Percentiles rank a stretch among this genome's conserved stretches.
These are phyloP conservation scores for Starmera quercuum DNA, from an alignment of 805 yeast species.

Conservation along the genomic window DNA sequence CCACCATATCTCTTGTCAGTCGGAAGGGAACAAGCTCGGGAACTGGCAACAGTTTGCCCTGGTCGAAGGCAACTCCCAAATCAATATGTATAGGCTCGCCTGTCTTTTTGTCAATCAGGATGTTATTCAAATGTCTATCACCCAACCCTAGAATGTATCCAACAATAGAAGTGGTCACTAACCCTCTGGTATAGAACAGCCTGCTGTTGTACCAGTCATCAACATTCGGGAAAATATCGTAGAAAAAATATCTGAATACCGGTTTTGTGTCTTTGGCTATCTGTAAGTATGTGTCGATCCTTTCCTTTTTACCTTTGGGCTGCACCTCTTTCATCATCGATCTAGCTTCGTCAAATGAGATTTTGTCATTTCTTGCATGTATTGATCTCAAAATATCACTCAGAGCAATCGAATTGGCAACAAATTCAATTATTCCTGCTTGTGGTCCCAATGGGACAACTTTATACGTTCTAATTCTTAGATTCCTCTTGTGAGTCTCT, in stretches of 20 bases:
- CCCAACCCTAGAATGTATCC: conserved; percentile 91
- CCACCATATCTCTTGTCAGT: conserved; percentile 81
- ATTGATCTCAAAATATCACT: conserved; percentile 58
- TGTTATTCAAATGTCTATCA: conserved; percentile 90
- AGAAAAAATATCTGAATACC: conserved; percentile 62
- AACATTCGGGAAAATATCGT: conserved; percentile 56
- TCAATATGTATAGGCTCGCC: conserved; percentile 97
- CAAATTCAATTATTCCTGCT: conserved; percentile 88
- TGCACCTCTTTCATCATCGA: conserved; percentile 54
- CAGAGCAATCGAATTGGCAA: conserved; percentile 64
- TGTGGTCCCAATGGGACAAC: conserved; percentile 86
- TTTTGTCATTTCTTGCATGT: conserved; percentile 47
- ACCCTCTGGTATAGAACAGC: conserved; percentile 60
- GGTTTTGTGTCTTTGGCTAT: conserved; percentile 54
- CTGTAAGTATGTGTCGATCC: conserved; percentile 37
- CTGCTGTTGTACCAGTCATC: conserved; percentile 69
- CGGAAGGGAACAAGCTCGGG: conserved; percentile 96
- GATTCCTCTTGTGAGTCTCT: conserved; percentile 45
- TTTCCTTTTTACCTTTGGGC: conserved; percentile 30
- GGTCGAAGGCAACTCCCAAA: conserved; percentile 94
- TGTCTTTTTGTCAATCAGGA: conserved; percentile 65
- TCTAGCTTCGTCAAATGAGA: conserved; percentile 53
- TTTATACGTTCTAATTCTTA: conserved; percentile 74
- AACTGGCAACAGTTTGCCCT: conserved; percentile 72
- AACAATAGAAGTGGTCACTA: conserved; percentile 79